These are phyloP conservation scores for Saccharomyces kudriavzevii DNA, from an alignment of 805 yeast genomes.

Conservation along the genomic window DNA sequence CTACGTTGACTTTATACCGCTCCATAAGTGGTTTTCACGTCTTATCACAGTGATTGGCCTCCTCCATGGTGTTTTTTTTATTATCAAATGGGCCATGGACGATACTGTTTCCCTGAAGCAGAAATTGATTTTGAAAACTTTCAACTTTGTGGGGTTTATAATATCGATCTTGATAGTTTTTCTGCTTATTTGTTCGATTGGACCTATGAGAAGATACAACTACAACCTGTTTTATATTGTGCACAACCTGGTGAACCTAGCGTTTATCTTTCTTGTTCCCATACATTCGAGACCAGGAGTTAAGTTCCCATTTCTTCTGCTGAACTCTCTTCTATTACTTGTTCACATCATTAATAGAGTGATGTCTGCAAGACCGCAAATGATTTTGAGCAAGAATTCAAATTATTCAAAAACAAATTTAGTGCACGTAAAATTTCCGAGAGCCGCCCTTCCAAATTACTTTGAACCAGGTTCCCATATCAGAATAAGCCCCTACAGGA, in stretches of 20 bases:
- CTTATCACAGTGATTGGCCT: slow-evolving; percentile 38
- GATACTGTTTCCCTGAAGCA: slow-evolving; percentile 33
- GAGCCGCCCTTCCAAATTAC: slow-evolving; percentile 21
- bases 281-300: slow-evolving; percentile 72
- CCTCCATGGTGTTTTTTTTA: slow-evolving; percentile 47
- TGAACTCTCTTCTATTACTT: slow-evolving; percentile 15
- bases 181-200: slow-evolving; percentile 40
- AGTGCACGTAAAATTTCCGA: slow-evolving; percentile 21
- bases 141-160: slow-evolving; percentile 48
- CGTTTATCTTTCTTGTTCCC: slow-evolving; percentile 37
- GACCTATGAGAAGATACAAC: slow-evolving; percentile 39
- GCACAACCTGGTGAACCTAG: slow-evolving; percentile 47
- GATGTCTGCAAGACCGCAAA: neutral
- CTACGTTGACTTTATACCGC: slow-evolving; percentile 45
- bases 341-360: slow-evolving; percentile 6
- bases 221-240: slow-evolving; percentile 49
- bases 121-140: slow-evolving; percentile 14
- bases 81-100: slow-evolving; percentile 39
- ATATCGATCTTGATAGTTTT: slow-evolving; percentile 32
- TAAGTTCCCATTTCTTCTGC: slow-evolving; percentile 25
- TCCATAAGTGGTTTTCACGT: slow-evolving; percentile 71
- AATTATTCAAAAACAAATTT: slow-evolving; percentile 15
- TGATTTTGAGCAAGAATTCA: slow-evolving; percentile 3
- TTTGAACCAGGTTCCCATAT: slow-evolving; percentile 51
- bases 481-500: slow-evolving; percentile 37